Conservation (phyloP, 2,329 filamentous ascomycete species). For the Fusarium globosum region DNA sequence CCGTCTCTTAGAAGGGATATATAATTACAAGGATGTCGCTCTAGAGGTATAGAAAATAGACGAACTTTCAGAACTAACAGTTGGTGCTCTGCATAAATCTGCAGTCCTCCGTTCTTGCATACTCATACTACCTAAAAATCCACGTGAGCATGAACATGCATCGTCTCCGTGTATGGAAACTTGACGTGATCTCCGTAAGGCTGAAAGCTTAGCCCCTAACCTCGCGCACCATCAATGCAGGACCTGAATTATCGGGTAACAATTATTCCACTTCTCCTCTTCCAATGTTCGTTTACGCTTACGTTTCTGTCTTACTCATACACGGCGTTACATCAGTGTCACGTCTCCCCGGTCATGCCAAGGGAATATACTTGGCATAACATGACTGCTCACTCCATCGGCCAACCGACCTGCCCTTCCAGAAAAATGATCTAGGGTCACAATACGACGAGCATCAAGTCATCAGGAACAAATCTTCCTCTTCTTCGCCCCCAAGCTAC, state of each 20-base stretch:
- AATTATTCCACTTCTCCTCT: neutral
- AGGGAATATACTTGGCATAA: neutral
- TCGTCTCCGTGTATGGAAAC: neutral
- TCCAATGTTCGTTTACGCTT: neutral
- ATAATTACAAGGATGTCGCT: accelerated
- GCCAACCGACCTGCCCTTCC: neutral
- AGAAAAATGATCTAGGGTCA: neutral
- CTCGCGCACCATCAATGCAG: accelerated
- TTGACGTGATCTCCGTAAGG: neutral
- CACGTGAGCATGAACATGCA: neutral
- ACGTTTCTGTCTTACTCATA: neutral
- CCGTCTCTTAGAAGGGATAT: neutral
- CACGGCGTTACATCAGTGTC: neutral
- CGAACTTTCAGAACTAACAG: accelerated
- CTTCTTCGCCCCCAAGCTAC: neutral
- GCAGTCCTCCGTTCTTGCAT: neutral
- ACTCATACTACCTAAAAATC: neutral
- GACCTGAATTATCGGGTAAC: neutral
- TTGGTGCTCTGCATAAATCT: accelerated
- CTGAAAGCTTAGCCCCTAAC: neutral
- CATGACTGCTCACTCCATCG: neutral
- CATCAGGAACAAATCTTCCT: neutral
- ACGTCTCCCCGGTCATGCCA: neutral
- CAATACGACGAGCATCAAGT: no score
- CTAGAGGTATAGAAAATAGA: accelerated